A percentile compares a stretch with the other conserved stretches of the same genome.
These are phyloP conservation scores for Gossypium aridum DNA, from an alignment of 441 rosid genomes.

Conservation along the genomic window DNA sequence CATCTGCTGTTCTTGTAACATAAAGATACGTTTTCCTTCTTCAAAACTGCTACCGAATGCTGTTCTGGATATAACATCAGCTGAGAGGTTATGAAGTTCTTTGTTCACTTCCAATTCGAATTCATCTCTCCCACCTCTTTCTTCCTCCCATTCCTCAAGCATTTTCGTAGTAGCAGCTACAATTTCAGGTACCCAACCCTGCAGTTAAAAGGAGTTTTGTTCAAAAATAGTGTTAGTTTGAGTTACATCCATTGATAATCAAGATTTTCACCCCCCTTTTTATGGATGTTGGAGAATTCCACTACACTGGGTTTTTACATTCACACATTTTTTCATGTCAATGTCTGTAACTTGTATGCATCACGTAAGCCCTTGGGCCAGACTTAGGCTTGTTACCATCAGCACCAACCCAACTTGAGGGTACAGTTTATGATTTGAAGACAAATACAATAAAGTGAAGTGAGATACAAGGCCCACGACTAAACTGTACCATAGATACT, in stretches of 20 bases:
- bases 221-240: background rate
- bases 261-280: background rate
- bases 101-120: constrained; percentile 57
- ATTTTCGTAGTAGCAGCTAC: constrained; percentile 36
- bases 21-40: constrained; percentile 69
- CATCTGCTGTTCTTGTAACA: constrained; percentile 62
- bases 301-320: background rate
- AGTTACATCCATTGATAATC: background rate
- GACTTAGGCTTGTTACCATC: background rate
- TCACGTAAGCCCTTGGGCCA: background rate
- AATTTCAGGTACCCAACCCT: constrained; percentile 77
- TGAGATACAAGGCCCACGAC: too few species aligned
- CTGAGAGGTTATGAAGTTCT: constrained; percentile 55
- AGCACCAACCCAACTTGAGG: too few species aligned
- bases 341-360: background rate
- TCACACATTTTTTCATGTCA: background rate
- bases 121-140: constrained; percentile 43
- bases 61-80: constrained; percentile 68
- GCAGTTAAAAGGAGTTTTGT: background rate
- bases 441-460: too few species aligned
- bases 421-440: too few species aligned
- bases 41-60: constrained; percentile 74
- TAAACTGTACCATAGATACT: too few species aligned
- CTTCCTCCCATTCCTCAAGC: constrained; percentile 63
- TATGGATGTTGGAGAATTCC: background rate